Conservation (phyloP, 371 early-diverging fungal species). For the Nosema muscidifuracis region DNA sequence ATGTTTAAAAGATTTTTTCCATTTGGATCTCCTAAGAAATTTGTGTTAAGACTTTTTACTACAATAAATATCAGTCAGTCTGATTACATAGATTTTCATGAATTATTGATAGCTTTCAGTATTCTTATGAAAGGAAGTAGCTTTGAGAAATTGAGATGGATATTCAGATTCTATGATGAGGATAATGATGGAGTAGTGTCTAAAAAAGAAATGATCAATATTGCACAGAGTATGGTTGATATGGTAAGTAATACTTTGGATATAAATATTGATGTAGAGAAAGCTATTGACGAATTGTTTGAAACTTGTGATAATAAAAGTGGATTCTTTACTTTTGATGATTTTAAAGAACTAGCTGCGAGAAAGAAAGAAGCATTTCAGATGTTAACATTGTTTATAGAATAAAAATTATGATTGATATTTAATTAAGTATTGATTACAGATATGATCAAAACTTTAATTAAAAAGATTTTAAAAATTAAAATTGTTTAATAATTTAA, state of each 20-base stretch:
- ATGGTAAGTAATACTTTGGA: slow-evolving; percentile 46
- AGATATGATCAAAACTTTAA: too few species aligned
- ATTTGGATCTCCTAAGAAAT: slow-evolving; percentile 47
- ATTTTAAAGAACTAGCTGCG: slow-evolving; percentile 47
- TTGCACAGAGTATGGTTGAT: slow-evolving; percentile 37
- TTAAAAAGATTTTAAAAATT: not conserved
- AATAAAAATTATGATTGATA: too few species aligned
- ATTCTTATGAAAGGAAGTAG: slow-evolving; percentile 52
- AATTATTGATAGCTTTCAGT: slow-evolving; percentile 57
- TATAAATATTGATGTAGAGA: slow-evolving; percentile 25
- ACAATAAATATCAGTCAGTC: slow-evolving; percentile 59
- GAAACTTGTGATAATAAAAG: slow-evolving; percentile 31
- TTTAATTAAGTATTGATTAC: too few species aligned
- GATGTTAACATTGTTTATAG: slow-evolving; percentile 31
- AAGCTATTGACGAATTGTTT: slow-evolving; percentile 40
- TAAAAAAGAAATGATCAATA: slow-evolving; percentile 42
- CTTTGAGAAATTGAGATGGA: slow-evolving; percentile 58
- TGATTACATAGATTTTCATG: slow-evolving; percentile 49
- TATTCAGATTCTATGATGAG: slow-evolving; percentile 60
- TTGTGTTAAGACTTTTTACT: slow-evolving; percentile 44
- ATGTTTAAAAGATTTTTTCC: slow-evolving; percentile 53
- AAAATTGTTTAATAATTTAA: not conserved
- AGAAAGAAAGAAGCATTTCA: slow-evolving; percentile 34
- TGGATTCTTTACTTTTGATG: slow-evolving; percentile 58
- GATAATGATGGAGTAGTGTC: slow-evolving; percentile 56